Evolutionary conservation across 2,329 filamentous ascomycete species (phyloP).

Genomic region (Septoria linicola): DNA sequence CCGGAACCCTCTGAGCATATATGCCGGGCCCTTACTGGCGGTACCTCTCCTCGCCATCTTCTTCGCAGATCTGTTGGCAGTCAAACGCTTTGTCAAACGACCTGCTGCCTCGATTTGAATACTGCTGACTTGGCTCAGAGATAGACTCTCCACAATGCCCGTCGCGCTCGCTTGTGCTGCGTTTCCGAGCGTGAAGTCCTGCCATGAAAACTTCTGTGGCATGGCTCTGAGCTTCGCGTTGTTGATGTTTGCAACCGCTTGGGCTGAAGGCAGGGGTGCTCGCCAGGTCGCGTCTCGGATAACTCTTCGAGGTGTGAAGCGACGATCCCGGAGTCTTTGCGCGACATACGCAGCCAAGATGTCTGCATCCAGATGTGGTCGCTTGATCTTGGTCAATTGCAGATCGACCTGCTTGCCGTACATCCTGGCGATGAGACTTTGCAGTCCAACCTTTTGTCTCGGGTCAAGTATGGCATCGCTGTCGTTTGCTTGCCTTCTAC

Average conservation of each 20-base stretch:
- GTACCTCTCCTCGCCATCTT: conserved; percentile 35
- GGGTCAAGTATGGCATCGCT: conserved; percentile 20
- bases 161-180: conserved; percentile 21
- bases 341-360: conserved; percentile 35
- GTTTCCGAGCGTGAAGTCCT: conserved; percentile 26
- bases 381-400: conserved; percentile 30
- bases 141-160: conserved; percentile 29
- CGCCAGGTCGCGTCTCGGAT: conserved; percentile 37
- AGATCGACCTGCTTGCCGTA: conserved; percentile 37
- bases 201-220: conserved; percentile 23
- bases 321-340: conserved; percentile 32
- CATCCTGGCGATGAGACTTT: conserved; percentile 22
- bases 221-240: conserved; percentile 29
- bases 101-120: conserved; percentile 35
- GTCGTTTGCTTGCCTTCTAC: neutral
- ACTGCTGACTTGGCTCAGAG: conserved; percentile 33
- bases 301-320: conserved; percentile 32
- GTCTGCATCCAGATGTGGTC: conserved; percentile 35
- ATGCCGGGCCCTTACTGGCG: conserved; percentile 31
- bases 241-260: conserved; percentile 27
- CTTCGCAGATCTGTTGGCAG: conserved; percentile 33
- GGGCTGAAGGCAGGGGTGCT: conserved; percentile 32
- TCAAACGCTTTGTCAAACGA: conserved; percentile 38
- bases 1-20: conserved; percentile 32
- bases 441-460: conserved; percentile 18